A percentile compares a stretch with the other conserved stretches of the same genome.
phyloP scores from a whole-genome alignment of 2,329 filamentous ascomycete genomes.

The Aspergillus brunneoviolaceus region DNA sequence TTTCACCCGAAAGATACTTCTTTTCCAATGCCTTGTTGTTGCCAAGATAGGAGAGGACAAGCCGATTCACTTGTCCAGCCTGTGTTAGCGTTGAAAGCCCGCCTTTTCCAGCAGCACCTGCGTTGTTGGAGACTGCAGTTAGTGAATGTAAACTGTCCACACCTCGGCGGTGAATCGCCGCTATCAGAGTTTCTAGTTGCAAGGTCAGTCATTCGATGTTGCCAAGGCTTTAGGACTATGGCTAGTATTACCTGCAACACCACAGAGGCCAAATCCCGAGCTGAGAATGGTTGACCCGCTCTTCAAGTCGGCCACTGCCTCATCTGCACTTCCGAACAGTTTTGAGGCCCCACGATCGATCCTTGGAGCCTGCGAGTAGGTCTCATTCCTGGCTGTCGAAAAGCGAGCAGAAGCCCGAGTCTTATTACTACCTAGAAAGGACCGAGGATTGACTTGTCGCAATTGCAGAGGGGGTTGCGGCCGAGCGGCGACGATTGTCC shows the following conservation, averaged over 20 bases:
- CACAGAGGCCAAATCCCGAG: constrained; percentile 79
- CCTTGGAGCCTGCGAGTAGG: constrained; percentile 24
- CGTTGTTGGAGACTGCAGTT: constrained; percentile 79
- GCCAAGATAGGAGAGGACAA: constrained; percentile 74
- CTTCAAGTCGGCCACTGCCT: constrained; percentile 68
- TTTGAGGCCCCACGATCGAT: constrained; percentile 38
- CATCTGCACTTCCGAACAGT: constrained; percentile 54
- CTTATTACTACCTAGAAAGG: constrained; percentile 1
- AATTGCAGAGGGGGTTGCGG: constrained; percentile 23
- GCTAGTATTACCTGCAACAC: constrained; percentile 60
- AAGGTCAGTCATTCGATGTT: not conserved
- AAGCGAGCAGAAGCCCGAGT: constrained; percentile 15
- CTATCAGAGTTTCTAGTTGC: constrained; percentile 65
- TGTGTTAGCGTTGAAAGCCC: constrained; percentile 69
- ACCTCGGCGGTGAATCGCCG: constrained; percentile 62
- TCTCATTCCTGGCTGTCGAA: constrained; percentile 20
- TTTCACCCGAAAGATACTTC: constrained; percentile 71
- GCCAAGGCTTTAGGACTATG: not conserved
- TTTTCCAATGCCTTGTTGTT: constrained; percentile 74
- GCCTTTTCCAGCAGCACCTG: constrained; percentile 66
- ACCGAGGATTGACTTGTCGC: constrained; percentile 15
- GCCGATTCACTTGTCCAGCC: constrained; percentile 67
- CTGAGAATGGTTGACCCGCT: constrained; percentile 71
- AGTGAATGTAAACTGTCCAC: constrained; percentile 57
- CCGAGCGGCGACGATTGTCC: constrained; percentile 22